Evolutionary conservation across 1,284 basidiomycete genomes (phyloP), one percentile per base, ranked within the genome.

Genomic region (Cutaneotrichosporon cavernicola): DNA sequence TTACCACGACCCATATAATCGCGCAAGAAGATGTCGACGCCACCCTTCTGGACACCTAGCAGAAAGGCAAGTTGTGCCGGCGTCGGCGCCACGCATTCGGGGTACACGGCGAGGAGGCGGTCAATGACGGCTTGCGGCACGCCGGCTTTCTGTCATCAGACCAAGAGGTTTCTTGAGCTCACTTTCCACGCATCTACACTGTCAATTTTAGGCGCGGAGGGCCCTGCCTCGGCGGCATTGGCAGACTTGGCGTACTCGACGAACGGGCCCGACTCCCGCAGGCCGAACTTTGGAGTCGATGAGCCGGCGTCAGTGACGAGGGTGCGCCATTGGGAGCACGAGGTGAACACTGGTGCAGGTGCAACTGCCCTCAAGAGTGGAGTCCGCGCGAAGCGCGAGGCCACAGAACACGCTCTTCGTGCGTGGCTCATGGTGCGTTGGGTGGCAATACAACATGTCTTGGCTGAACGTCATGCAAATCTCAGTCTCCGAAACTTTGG

Each of bases 1-100:
- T 76, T 76, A 36, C 75, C 75, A 8, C 73, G 69, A 4, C 75
- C 75, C 72, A 74, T 76, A 38, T 68, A 59, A 63, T 76, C 75
- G 26, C 68, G 68, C 32, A 74, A 47, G 52, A 67, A 74, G 5
- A 76, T 67, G 57, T 75, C 75, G 1, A 61, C 52, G 16, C 67
- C 70, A 1, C 69, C 71, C 6, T 67, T 61, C 53, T 61, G 47
- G 16, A 72, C 64, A 4, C 73, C 65, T 10, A 72, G 57, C 2
- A 74, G 56, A 50, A 75, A 73, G 9, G 72, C 63, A 16, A 64
- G 64, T 64, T 76, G 75, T 34, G 72, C 73, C 0, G 69, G 69
- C 6, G 75, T 76, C 9, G 74, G 75, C 5, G 53, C 64, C 2
- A 16, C 16, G 7, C 71, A 69, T 31, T 69, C 64, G 9, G 73